phyloP scores from a whole-genome alignment of 495 filamentous ascomycete species.

The Hypoxylon crocopeplum region DNA sequence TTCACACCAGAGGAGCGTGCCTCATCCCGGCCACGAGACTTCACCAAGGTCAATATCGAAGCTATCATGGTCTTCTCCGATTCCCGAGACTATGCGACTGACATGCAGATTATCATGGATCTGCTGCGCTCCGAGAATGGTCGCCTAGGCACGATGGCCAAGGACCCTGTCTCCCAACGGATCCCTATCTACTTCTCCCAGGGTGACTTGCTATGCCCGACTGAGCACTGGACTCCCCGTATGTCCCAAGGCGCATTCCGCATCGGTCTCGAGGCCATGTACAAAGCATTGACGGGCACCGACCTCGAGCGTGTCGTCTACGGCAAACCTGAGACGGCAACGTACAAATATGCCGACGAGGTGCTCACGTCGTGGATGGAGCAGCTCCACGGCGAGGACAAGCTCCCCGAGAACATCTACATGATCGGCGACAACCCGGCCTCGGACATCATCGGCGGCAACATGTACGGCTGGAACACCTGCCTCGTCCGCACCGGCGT shows the following conservation, averaged over 20 bases:
- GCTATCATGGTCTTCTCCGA: conserved; percentile 85
- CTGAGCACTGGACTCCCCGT: conserved; percentile 74
- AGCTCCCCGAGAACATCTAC: conserved; percentile 75
- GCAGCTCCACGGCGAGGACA: conserved; percentile 73
- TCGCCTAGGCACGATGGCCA: conserved; percentile 68
- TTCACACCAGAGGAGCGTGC: conserved; percentile 65
- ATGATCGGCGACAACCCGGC: conserved; percentile 85
- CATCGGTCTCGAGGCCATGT: conserved; percentile 78
- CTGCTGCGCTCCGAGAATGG: conserved; percentile 78
- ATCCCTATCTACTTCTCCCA: conserved; percentile 81
- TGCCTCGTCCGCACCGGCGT: conserved; percentile 73
- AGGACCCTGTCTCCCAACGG: conserved; percentile 67
- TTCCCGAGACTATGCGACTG: conserved; percentile 82
- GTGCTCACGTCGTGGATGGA: conserved; percentile 80
- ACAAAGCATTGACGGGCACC: conserved; percentile 73
- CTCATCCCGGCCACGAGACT: conserved; percentile 66
- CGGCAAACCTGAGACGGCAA: conserved; percentile 80
- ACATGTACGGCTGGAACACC: conserved; percentile 87
- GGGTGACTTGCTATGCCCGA: conserved; percentile 79
- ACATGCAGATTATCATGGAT: conserved; percentile 86
- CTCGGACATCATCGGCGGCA: conserved; percentile 79
- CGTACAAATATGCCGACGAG: conserved; percentile 83
- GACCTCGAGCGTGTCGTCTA: conserved; percentile 85
- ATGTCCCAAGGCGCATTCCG: conserved; percentile 80
- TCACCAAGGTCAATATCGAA: conserved; percentile 74